Evolutionary conservation across 768 basidiomycete species (phyloP).

Genomic region (Termitomyces sp.): DNA sequence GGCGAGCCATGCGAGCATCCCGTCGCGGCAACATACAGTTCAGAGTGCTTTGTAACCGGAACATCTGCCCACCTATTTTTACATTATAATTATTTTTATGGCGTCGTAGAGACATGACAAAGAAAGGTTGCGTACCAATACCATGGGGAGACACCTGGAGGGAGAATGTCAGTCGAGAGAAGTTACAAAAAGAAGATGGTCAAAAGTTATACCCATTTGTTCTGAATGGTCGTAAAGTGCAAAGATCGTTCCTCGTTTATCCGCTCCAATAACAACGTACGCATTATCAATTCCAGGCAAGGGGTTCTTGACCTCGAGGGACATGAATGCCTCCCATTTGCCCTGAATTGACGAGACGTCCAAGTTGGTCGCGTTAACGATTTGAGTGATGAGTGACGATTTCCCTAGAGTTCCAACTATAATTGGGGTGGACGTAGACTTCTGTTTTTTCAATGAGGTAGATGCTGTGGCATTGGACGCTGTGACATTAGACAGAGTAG

Average conservation of each 20-base stretch:
- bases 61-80: conserved; percentile 70
- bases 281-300: conserved; percentile 55
- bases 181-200: neutral
- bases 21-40: conserved; percentile 41
- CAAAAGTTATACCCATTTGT: conserved; percentile 47
- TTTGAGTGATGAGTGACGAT: conserved; percentile 45
- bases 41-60: conserved; percentile 46
- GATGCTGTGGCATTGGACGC: conserved; percentile 38
- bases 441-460: conserved; percentile 15
- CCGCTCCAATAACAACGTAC: conserved; percentile 65
- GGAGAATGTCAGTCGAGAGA: neutral
- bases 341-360: conserved; percentile 57
- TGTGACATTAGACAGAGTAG: conserved; percentile 45
- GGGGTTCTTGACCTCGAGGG: conserved; percentile 49
- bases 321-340: conserved; percentile 63
- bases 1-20: conserved; percentile 61
- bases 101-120: conserved; percentile 5
- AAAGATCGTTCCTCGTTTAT: conserved; percentile 67
- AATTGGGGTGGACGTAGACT: conserved; percentile 35
- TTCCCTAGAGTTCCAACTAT: conserved; percentile 66
- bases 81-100: neutral
- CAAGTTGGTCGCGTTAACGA: conserved; percentile 49
- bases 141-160: conserved; percentile 63
- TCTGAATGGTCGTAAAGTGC: conserved; percentile 66
- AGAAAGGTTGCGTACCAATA: conserved; percentile 41